phyloP scores from a whole-genome alignment of 257 asterid genomes.

The Orobanche coerulescens region DNA sequence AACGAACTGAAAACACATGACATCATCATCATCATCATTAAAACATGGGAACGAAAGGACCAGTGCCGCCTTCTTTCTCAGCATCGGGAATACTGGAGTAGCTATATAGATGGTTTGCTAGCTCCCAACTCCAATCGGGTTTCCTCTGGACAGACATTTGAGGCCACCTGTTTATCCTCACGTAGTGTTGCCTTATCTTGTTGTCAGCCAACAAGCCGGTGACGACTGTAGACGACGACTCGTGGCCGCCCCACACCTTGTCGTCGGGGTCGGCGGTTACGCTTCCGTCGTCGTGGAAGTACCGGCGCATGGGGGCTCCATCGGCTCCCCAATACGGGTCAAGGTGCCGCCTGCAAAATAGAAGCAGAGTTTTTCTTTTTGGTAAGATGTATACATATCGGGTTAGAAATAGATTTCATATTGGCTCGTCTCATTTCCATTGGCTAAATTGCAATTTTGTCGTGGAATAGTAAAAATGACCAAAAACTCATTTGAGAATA shows the following conservation, averaged over 20 bases:
- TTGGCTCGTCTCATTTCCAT: no score
- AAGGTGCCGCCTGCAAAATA: conserved; percentile 52
- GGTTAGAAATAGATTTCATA: neutral
- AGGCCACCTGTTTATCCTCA: conserved; percentile 78
- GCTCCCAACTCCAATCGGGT: conserved; percentile 75
- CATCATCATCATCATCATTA: neutral
- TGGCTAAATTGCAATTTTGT: no score
- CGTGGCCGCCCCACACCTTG: conserved; percentile 88
- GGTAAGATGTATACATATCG: neutral
- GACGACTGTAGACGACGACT: conserved; percentile 59
- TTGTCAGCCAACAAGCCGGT: conserved; percentile 55
- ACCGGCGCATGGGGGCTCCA: conserved; percentile 48
- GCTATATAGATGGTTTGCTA: conserved; percentile 40
- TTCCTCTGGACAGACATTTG: conserved; percentile 44
- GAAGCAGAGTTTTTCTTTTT: neutral
- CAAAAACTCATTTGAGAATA: no score
- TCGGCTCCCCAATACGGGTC: conserved; percentile 69
- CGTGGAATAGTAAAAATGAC: no score
- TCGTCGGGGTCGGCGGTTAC: conserved; percentile 58
- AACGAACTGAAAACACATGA: no score
- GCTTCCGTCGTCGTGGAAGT: conserved; percentile 81
- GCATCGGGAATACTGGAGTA: conserved; percentile 65
- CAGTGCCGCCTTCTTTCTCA: conserved; percentile 42
- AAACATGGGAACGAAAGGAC: conserved; percentile 29
- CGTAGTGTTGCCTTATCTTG: conserved; percentile 62